Base-by-base conservation (phyloP, 768 basidiomycete species). In the Pleurotus cornucopiae region DNA sequence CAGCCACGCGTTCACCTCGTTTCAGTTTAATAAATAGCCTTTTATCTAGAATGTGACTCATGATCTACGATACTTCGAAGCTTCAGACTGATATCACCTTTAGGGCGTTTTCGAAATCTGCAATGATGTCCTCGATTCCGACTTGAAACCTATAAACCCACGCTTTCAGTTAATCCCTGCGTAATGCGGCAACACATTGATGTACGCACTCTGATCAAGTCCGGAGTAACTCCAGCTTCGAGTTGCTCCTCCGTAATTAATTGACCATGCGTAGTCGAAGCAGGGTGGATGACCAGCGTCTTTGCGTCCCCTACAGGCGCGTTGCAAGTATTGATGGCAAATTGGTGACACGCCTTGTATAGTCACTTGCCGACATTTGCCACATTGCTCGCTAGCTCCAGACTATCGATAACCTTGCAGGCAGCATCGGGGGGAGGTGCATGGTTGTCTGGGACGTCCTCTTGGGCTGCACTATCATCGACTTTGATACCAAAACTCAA, bases 241-340 rank as follows among this genome's bases (percentile, higher is more conserved):
- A 76, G 57, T 62, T 84, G 83, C 64, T 91, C 89, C 54, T 77
- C 81, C 18, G 69, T 71, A 0, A 74, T 76, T 47, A 91, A 73
- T 67, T 91, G 88, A 39, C 82, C 74, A 63, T 93, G 90, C 0
- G 90, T 92, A 20, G 91, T 91, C 21, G 81, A 79, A 3, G 84
- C 86, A 2, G 90, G 89, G 63, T 89, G 86, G 56, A 91, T 88
- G 39, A 88, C 85, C 13, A 92, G 78, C 5, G 86, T 89, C 71
- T 91, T 90, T n/a, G 86, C 83, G 57, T 88, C 85, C 23, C 84
- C 81, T 77, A 57, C 9, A 30, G 26, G 9, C 9, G 26, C 9
- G 6, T 20, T 7, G 7, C 20, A 54, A 49, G 0, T 26, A 34
- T 13, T 34, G 11, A 26, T 23, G 20, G 48, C 20, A 6, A 43